Base-by-base conservation (phyloP, 2,329 filamentous ascomycete species). In the Paraphaeosphaeria sporulosa region DNA sequence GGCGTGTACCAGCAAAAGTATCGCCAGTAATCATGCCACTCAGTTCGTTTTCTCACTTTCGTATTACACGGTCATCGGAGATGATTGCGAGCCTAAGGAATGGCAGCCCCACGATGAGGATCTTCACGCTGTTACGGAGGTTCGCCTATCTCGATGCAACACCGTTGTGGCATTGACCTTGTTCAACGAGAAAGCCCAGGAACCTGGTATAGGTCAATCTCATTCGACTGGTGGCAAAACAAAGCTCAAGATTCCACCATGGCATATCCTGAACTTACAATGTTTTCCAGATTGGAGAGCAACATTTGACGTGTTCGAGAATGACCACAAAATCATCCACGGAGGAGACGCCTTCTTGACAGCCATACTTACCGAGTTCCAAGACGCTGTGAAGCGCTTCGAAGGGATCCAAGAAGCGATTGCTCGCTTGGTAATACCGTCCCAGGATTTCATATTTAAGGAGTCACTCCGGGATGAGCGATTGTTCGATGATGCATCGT, bases 261-360 rank as follows among this genome's bases (percentile, higher is more conserved):
- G 46, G 46, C 53, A 56, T 46, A 52, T 62, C 1, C 23, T 59
- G 15, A 53, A 62, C 44, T 8, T 58, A 9, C 42, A 58, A 17
- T 58, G 36, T 25, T 58, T 58, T 36, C 59, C 55, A 4, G 59
- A 61, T 30, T 58, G 54, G 55, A 55, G 30, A 27, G 50, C 55
- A 83, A 85, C 81, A 1, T 82, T 86, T 19, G 82, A 87, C 38
- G 82, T 80, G 1, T 84, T 87, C 50, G 85, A 88, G 52, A 79
- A 81, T 6, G 82, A 79, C 1, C 85, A 86, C 63, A 82, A 83
- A 19, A n/a, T 40, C 17, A 17, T 8, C 52, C 89, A 87, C 54
- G 87, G 87, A 0, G 85, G 86, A 0, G 85, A 88, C 64, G 87
- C 87, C 0, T 89, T 90, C 57, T 73, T 89, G 0, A 81, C 86